Conservation (phyloP, 352 stramenopile species). For the Pythium apleroticum region DNA sequence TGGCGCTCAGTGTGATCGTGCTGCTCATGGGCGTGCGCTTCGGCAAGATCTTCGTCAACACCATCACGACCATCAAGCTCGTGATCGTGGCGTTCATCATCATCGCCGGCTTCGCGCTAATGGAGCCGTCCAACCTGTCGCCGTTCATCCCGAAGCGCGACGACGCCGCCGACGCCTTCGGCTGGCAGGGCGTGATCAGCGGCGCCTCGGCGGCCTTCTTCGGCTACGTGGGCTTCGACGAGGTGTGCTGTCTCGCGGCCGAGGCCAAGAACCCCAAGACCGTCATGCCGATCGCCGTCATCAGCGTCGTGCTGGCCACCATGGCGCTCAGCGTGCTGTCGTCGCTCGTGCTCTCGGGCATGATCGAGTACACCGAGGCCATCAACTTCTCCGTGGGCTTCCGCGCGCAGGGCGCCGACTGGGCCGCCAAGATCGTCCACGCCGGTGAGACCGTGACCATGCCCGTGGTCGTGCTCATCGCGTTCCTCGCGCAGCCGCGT, state of each 20-base stretch:
- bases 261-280: slow-evolving; percentile 73
- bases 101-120: slow-evolving; percentile 78
- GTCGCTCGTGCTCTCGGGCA: slow-evolving; percentile 82
- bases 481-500: slow-evolving; percentile 91
- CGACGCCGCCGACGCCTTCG: slow-evolving; percentile 31
- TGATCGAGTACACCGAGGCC: slow-evolving; percentile 35
- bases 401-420: slow-evolving; percentile 33
- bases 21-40: slow-evolving; percentile 81
- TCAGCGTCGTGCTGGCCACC: slow-evolving; percentile 72
- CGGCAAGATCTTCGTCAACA: slow-evolving; percentile 86
- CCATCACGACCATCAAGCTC: slow-evolving; percentile 78
- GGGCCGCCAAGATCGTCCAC: slow-evolving; percentile 49
- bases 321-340: slow-evolving; percentile 71
- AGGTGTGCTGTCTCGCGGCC: slow-evolving; percentile 88
- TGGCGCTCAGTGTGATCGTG: slow-evolving; percentile 60
- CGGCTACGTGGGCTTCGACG: slow-evolving; percentile 93
- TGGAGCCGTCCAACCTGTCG: slow-evolving; percentile 77
- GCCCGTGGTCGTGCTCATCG: slow-evolving; percentile 92
- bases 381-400: slow-evolving; percentile 43
- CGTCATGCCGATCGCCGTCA: slow-evolving; percentile 80
- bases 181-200: slow-evolving; percentile 61
- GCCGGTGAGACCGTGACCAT: slow-evolving; percentile 83
- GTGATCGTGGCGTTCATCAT: slow-evolving; percentile 91
- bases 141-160: slow-evolving; percentile 67
- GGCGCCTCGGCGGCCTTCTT: slow-evolving; percentile 90